These are phyloP conservation scores for Neurospora hispaniola DNA, from an alignment of 495 filamentous ascomycete genomes.

Conservation along the genomic window DNA sequence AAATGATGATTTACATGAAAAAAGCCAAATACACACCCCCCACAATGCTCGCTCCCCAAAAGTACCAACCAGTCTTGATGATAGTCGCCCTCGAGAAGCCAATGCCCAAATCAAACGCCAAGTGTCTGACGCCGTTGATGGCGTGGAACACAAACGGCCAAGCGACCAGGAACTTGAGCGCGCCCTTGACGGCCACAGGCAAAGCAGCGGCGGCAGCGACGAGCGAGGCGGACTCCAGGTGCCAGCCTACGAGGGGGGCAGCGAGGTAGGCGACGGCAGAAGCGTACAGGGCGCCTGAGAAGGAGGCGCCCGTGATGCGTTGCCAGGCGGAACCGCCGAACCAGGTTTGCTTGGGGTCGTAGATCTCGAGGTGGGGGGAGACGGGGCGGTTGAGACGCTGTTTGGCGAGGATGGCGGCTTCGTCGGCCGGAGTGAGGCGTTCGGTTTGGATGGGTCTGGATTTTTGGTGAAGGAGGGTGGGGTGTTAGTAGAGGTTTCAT, in stretches of 20 bases:
- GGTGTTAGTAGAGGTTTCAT: neutral
- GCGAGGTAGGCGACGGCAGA: slow-evolving; percentile 77
- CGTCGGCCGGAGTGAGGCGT: slow-evolving; percentile 47
- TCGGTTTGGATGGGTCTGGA: slow-evolving; percentile 47
- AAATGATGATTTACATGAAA: slow-evolving; percentile 20
- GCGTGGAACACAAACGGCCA: slow-evolving; percentile 82
- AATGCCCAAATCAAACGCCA: slow-evolving; percentile 70
- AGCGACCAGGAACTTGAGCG: slow-evolving; percentile 61
- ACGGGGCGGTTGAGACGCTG: slow-evolving; percentile 82
- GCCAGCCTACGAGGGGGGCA: slow-evolving; percentile 70
- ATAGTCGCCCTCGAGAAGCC: slow-evolving; percentile 62
- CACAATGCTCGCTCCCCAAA: slow-evolving; percentile 57
- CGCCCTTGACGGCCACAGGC: slow-evolving; percentile 55
- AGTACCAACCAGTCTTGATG: slow-evolving; percentile 61
- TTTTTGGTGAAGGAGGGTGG: neutral
- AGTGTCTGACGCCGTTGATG: slow-evolving; percentile 82
- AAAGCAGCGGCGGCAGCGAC: slow-evolving; percentile 68
- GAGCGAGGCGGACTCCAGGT: slow-evolving; percentile 71
- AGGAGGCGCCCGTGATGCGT: slow-evolving; percentile 66
- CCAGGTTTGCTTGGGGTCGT: slow-evolving; percentile 83
- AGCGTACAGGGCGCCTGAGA: slow-evolving; percentile 71
- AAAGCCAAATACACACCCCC: slow-evolving; percentile 49
- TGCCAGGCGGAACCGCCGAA: slow-evolving; percentile 54
- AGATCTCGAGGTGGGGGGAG: slow-evolving; percentile 81
- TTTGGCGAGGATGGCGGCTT: slow-evolving; percentile 60